A percentile compares a stretch with the other conserved stretches of the same genome.
These are phyloP conservation scores for Leccinum griseonigrum DNA, from an alignment of 1,284 basidiomycete species.

Conservation along the genomic window DNA sequence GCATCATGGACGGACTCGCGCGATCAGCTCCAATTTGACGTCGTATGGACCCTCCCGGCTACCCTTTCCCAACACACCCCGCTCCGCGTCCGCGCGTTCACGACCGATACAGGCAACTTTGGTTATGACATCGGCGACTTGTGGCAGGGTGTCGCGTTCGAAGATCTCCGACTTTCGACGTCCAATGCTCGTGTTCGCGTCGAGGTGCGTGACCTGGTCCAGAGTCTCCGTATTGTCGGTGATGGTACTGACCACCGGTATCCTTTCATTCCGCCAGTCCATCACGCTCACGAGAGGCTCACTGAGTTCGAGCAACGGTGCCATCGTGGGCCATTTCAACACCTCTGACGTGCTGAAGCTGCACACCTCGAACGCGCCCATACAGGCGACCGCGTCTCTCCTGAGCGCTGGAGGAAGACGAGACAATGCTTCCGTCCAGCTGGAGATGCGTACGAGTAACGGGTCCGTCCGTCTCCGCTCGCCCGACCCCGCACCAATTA, in stretches of 20 bases:
- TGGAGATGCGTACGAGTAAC: slow-evolving; percentile 39
- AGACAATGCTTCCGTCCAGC: slow-evolving; percentile 13
- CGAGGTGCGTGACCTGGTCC: slow-evolving; percentile 22
- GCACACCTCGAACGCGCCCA: slow-evolving; percentile 37
- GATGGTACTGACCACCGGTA: neutral
- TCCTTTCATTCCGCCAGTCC: slow-evolving; percentile 25
- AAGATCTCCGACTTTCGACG: slow-evolving; percentile 24
- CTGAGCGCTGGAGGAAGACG: slow-evolving; percentile 9
- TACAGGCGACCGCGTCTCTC: slow-evolving; percentile 36
- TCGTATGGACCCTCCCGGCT: slow-evolving; percentile 32
- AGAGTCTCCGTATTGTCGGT: neutral
- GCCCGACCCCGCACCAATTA: neutral
- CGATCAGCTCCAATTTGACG: slow-evolving; percentile 27
- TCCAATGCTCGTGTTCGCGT: slow-evolving; percentile 29
- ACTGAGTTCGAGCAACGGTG: slow-evolving; percentile 35
- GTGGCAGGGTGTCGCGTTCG: slow-evolving; percentile 30
- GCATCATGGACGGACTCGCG: slow-evolving; percentile 1
- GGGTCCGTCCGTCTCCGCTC: slow-evolving; percentile 17
- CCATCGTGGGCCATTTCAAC: slow-evolving; percentile 43
- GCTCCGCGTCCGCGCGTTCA: slow-evolving; percentile 31
- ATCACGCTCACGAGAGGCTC: slow-evolving; percentile 31
- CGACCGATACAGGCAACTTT: slow-evolving; percentile 33
- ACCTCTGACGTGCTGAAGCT: slow-evolving; percentile 33
- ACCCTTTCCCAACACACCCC: slow-evolving; percentile 4
- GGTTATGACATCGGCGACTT: slow-evolving; percentile 29